Percentiles rank a stretch among this genome's conserved stretches.
These are phyloP conservation scores for Mollisiaceae sp. DNA, from an alignment of 2,329 filamentous ascomycete genomes.

Conservation along the genomic window DNA sequence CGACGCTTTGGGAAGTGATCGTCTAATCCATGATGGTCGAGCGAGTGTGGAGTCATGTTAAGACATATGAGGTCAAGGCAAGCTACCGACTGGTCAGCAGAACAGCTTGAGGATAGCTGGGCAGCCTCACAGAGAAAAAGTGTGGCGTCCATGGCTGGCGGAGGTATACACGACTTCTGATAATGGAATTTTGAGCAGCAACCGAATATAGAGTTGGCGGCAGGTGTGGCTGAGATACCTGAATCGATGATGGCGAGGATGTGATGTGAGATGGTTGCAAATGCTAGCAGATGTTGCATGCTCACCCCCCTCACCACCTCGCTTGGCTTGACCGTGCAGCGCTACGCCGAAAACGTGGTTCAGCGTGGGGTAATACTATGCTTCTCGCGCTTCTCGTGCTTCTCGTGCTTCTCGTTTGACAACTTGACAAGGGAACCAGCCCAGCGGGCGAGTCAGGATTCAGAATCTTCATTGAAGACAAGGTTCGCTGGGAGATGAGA, in stretches of 20 bases:
- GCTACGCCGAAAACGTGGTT: constrained; percentile 11
- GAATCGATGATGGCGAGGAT: constrained; percentile 1
- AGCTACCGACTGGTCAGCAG: constrained; percentile 9
- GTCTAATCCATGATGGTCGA: not conserved
- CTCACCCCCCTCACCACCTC: constrained; percentile 1
- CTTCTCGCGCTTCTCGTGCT: not conserved
- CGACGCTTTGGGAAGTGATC: constrained; percentile 1
- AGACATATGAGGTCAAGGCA: constrained; percentile 5
- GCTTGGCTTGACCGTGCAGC: constrained; percentile 2
- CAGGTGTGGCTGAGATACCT: not conserved
- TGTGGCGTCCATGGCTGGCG: constrained; percentile 4
- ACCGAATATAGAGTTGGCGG: not conserved
- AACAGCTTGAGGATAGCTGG: constrained; percentile 4
- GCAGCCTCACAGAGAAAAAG: not conserved
- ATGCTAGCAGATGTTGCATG: not conserved
- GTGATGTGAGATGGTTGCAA: constrained; percentile 8
- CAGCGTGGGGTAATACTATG: constrained; percentile 5
- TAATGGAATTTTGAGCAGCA: not conserved
- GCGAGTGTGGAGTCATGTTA: constrained; percentile 5
- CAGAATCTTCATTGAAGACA: constrained; percentile 5
- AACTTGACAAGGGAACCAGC: not conserved
- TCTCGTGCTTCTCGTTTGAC: not conserved
- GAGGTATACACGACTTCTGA: not conserved
- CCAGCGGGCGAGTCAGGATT: constrained; percentile 2
- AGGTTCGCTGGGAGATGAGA: not conserved